Percentiles rank a stretch among this genome's conserved stretches.
Conservation (phyloP, 2,329 filamentous ascomycete species). For the Lanzia echinophila region DNA sequence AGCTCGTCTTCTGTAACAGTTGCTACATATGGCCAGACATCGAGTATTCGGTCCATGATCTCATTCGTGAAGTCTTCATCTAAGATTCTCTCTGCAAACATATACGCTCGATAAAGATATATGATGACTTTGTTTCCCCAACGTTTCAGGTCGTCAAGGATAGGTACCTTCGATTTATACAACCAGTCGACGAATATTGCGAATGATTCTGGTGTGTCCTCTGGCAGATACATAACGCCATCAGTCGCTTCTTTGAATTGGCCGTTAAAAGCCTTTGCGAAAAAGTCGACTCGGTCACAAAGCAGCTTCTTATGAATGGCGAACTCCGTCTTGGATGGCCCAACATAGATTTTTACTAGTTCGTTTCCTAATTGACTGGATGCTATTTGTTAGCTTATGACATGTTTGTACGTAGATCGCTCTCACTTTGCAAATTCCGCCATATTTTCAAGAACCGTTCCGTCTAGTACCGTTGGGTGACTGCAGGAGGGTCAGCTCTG, state of each 20-base stretch:
- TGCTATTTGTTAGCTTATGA: too few relatives aligned
- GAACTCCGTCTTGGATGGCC: slow-evolving; percentile 8
- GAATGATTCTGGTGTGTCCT: not conserved
- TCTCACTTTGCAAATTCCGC: too few relatives aligned
- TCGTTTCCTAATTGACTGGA: not conserved
- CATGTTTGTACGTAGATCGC: too few relatives aligned
- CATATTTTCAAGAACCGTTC: too few relatives aligned
- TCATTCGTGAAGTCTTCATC: not conserved
- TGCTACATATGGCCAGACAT: too few relatives aligned
- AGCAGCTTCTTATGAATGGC: slow-evolving; percentile 15
- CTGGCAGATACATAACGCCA: slow-evolving; percentile 28
- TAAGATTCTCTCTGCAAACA: not conserved
- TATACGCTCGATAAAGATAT: not conserved
- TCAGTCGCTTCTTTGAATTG: slow-evolving; percentile 3
- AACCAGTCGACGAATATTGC: not conserved
- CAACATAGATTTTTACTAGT: slow-evolving; percentile 12
- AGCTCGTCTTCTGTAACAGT: too few relatives aligned
- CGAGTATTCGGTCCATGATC: slow-evolving; percentile 5
- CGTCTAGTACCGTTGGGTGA: too few relatives aligned
- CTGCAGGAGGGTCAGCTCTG: too few relatives aligned
- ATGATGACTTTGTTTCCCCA: not conserved
- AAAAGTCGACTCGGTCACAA: slow-evolving; percentile 13
- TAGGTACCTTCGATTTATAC: not conserved
- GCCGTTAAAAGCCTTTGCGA: slow-evolving; percentile 11
- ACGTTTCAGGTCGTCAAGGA: not conserved